Conservation (phyloP, 2,329 filamentous ascomycete species). For the Ustulina deusta region DNA sequence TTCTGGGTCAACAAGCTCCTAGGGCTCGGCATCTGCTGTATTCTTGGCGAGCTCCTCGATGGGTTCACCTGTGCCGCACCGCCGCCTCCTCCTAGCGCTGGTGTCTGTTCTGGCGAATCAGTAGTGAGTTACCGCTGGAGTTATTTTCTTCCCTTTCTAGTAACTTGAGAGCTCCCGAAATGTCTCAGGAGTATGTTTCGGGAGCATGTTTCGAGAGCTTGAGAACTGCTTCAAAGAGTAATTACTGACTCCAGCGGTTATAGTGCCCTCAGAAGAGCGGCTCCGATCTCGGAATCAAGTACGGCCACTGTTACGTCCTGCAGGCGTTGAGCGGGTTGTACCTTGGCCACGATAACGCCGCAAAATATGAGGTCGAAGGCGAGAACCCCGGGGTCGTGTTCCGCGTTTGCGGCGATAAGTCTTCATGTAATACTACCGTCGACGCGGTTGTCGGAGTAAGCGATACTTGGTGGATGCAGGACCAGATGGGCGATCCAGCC, state of each 20-base stretch:
- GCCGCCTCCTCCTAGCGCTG: conserved; percentile 17
- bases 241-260: too few species aligned
- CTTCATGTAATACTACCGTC: conserved; percentile 18
- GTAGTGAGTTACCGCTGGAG: too few species aligned
- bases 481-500: conserved; percentile 34
- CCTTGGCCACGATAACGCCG: conserved; percentile 33
- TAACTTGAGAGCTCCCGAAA: too few species aligned
- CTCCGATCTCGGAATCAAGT: conserved; percentile 31
- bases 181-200: too few species aligned
- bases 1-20: conserved; percentile 31
- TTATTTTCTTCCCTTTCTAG: too few species aligned
- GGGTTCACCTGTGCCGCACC: conserved; percentile 21
- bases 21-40: conserved; percentile 31
- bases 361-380: conserved; percentile 34
- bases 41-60: conserved; percentile 30
- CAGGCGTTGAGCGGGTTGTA: conserved; percentile 31
- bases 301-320: conserved; percentile 37
- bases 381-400: conserved; percentile 37
- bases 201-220: too few species aligned
- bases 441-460: conserved; percentile 24
- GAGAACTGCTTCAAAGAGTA: too few species aligned
- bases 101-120: conserved; percentile 26
- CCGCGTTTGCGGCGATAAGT: conserved; percentile 32
- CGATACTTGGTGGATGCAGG: conserved; percentile 35
- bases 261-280: conserved; percentile 25